Conservation (phyloP, 495 filamentous ascomycete species). For the Trichodelitschia bisporula region DNA sequence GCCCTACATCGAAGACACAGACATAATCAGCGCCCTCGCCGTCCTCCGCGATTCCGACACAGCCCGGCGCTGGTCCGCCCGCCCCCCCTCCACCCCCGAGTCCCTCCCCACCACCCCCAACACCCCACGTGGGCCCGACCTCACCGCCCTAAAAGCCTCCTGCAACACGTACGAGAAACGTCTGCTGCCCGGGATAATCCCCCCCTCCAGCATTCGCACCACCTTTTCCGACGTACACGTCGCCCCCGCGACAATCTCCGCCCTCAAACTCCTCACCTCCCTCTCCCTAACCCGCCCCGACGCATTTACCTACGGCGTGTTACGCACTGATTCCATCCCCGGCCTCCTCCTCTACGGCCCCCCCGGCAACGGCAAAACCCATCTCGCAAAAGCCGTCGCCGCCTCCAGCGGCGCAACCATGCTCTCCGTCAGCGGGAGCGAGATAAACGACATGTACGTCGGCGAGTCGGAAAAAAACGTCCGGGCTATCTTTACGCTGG, state of each 20-base stretch:
- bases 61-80: too few relatives aligned
- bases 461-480: conserved; percentile 96
- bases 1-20: conserved; percentile 1
- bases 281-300: conserved; percentile 75
- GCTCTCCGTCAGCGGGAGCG: conserved; percentile 44
- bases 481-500: conserved; percentile 70
- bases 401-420: conserved; percentile 81
- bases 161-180: conserved; percentile 59
- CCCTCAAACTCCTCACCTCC: conserved; percentile 70
- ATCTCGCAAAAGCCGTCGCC: conserved; percentile 86
- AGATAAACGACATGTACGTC: conserved; percentile 88
- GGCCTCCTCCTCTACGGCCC: conserved; percentile 84
- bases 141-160: too few relatives aligned
- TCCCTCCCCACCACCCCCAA: too few relatives aligned
- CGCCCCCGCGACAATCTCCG: conserved; percentile 59
- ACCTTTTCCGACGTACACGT: conserved; percentile 72
- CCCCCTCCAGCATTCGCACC: conserved; percentile 55
- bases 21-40: conserved; percentile 10
- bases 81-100: too few relatives aligned
- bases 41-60: conserved; percentile 2
- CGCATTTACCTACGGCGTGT: conserved; percentile 85
- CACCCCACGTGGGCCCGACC: too few relatives aligned
- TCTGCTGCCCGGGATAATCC: conserved; percentile 55
- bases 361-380: conserved; percentile 86
- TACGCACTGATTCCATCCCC: conserved; percentile 73